phyloP scores from a whole-genome alignment of 306 rosid species.

The Glycine soja region DNA sequence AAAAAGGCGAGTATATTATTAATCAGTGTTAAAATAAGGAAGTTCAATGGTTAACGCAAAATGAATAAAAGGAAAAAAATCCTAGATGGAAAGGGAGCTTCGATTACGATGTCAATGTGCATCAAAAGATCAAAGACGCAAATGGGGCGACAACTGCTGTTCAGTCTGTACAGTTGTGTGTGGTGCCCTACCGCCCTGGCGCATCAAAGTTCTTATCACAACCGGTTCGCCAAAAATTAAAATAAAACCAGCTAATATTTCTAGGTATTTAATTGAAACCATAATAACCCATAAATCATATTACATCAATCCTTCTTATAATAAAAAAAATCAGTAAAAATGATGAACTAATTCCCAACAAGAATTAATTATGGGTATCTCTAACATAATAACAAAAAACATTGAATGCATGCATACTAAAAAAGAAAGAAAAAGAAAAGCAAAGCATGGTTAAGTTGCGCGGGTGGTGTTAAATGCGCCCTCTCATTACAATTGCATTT shows the following conservation, averaged over 20 bases:
- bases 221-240: no score
- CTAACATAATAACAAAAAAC: no score
- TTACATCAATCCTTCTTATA: no score
- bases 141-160: slow-evolving; percentile 48
- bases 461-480: no score
- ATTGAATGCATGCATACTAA: no score
- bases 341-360: no score
- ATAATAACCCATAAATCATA: no score
- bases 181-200: slow-evolving; percentile 44
- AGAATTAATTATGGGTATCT: no score
- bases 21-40: background rate
- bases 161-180: slow-evolving; percentile 42
- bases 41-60: background rate
- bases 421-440: background rate
- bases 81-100: background rate
- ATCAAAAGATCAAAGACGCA: background rate
- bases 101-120: background rate
- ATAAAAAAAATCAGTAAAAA: no score
- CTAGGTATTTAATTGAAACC: background rate
- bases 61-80: background rate
- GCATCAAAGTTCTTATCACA: slow-evolving; percentile 42
- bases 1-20: no score
- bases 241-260: no score
- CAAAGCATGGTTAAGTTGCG: slow-evolving; percentile 40
- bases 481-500: slow-evolving; percentile 13